Evolutionary conservation across 2,329 filamentous ascomycete species (phyloP).

Genomic region (Colletotrichum limetticola): DNA sequence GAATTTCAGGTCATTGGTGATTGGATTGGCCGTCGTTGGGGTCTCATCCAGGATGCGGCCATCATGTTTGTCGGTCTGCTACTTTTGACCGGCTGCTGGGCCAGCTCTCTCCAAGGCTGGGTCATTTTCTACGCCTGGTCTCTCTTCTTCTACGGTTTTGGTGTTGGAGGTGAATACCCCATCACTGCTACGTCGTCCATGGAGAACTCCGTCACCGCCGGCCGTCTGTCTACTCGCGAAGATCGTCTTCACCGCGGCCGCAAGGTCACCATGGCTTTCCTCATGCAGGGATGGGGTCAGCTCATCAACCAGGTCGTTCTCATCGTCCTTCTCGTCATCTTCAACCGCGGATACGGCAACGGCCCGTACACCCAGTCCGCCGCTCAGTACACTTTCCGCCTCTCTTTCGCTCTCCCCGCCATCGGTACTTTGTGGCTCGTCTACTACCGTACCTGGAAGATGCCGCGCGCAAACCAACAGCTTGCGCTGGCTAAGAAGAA

Average conservation of each 20-base stretch:
- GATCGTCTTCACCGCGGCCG: slow-evolving; percentile 95
- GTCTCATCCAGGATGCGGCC: slow-evolving; percentile 90
- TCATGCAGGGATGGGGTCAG: slow-evolving; percentile 99
- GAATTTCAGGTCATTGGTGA: slow-evolving; percentile 63
- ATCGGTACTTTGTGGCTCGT: slow-evolving; percentile 93
- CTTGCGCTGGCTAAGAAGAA: slow-evolving; percentile 87
- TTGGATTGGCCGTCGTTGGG: slow-evolving; percentile 91
- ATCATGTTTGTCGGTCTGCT: slow-evolving; percentile 96
- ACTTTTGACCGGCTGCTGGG: slow-evolving; percentile 94
- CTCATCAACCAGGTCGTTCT: slow-evolving; percentile 92
- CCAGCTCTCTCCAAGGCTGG: slow-evolving; percentile 88
- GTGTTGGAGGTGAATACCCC: slow-evolving; percentile 89
- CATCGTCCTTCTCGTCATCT: slow-evolving; percentile 86
- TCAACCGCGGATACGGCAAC: slow-evolving; percentile 67
- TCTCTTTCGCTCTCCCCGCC: slow-evolving; percentile 92
- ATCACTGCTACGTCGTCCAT: slow-evolving; percentile 97
- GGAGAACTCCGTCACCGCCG: slow-evolving; percentile 87
- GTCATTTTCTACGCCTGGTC: slow-evolving; percentile 97
- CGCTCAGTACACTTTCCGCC: slow-evolving; percentile 89
- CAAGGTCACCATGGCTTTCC: slow-evolving; percentile 93
- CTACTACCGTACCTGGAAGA: slow-evolving; percentile 96
- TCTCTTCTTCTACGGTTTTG: slow-evolving; percentile 79
- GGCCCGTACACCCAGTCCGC: slow-evolving; percentile 82
- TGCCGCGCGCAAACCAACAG: slow-evolving; percentile 88
- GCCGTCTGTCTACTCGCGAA: slow-evolving; percentile 88